Evolutionary conservation across 805 yeast species (phyloP), one percentile per base, ranked within the genome.

Genomic region (Myxozyma mucilagina): DNA sequence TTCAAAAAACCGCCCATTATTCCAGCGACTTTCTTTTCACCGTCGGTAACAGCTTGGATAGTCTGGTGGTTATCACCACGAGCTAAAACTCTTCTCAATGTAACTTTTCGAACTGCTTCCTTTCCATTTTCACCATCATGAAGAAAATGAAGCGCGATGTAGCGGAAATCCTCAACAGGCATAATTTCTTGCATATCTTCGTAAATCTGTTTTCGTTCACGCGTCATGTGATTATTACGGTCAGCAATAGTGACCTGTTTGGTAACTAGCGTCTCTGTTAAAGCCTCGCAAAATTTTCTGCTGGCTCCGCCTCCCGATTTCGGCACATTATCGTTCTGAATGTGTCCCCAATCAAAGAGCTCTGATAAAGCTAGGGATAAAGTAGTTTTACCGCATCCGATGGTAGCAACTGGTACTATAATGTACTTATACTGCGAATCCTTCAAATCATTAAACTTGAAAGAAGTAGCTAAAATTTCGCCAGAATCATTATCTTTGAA

Each of bases 311-410:
- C 64, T 53, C 56, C 56, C 32, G 56, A 78, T 76, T 60, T 74
- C 0, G 78, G 75, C 29, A 89, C 77, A 66, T 89, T 83, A 74
- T 93, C 98, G 74, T 90, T 94, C 72, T 90, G 97, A 10, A 89
- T 78, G 67, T 86, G 88, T 0, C 82, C 86, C 87, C 96, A 87
- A 0, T 86, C 85, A 57, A 78, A 85, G 9, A 92, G 72, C 9
- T 78, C 69, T 0, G 69, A 63, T 44, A 94, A 75, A 0, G 92
- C 85, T 39, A 83, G 71, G 5, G 89, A 83, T 0, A 89, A 82
- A 0, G 97, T 90, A 0, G 97, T 91, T 71, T 94, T 94, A 7
- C 99, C 99, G 73, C 97, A 90, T 0, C 98, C 98, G 55, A 93
- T 82, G 0, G 96, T 90, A 0, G 97, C 91, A 2, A 92, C 84